Percentiles rank a stretch among this genome's conserved stretches.
Evolutionary conservation across 2,329 filamentous ascomycete species (phyloP).

Genomic region (Fusarium acutatum): DNA sequence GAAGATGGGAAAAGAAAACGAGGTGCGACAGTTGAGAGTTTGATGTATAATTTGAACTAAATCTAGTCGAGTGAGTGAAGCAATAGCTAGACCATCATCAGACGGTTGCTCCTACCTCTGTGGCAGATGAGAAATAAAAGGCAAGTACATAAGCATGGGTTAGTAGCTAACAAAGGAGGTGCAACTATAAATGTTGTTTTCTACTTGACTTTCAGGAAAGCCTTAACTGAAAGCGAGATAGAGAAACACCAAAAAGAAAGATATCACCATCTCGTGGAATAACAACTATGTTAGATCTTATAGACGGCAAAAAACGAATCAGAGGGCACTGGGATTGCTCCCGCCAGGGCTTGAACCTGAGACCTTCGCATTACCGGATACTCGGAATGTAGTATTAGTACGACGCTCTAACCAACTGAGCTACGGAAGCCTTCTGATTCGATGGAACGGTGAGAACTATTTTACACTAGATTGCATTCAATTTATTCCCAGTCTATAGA

Average conservation of each 20-base stretch:
- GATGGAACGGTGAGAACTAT: not conserved
- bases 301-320: slow-evolving; percentile 10
- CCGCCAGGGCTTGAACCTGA: slow-evolving; percentile 46
- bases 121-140: not conserved
- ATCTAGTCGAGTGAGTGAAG: not conserved
- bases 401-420: slow-evolving; percentile 45
- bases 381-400: slow-evolving; percentile 41
- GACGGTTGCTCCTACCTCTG: not conserved
- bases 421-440: slow-evolving; percentile 43
- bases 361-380: slow-evolving; percentile 43
- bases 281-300: not conserved
- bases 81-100: not conserved
- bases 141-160: not conserved
- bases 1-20: not conserved
- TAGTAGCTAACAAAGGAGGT: not conserved
- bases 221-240: not conserved
- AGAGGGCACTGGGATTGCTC: slow-evolving; percentile 40
- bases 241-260: not conserved
- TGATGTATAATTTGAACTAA: not conserved
- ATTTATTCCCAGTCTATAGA: too few species aligned
- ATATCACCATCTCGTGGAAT: not conserved
- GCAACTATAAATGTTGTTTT: not conserved
- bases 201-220: not conserved
- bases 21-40: not conserved
- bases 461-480: rapidly evolving